Evolutionary conservation across 169 alveolate species (phyloP), one percentile per base, ranked within the genome.

Genomic region (Theileria equi): DNA sequence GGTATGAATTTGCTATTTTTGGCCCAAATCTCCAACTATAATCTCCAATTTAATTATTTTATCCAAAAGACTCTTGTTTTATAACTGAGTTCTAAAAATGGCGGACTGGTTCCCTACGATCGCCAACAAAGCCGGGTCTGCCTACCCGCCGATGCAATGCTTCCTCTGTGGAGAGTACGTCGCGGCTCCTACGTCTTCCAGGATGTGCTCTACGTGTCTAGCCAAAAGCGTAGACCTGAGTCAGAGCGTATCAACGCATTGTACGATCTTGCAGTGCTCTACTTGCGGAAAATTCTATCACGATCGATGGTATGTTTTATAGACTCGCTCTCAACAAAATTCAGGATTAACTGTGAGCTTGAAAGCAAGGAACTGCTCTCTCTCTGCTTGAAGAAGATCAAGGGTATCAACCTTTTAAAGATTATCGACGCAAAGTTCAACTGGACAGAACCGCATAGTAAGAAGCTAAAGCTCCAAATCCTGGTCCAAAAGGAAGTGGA

Each of bases 291-390:
- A 17, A 63, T 74, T 74, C 52, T 74, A 38, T 21, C 84, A 74
- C 73, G 80, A 74, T 31, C 19, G 80, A 64, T 74, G 84, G 84
- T 72, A 72, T 8, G 4, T 55, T 55, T 36, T 4, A n/a, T 55
- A 8, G 5, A 16, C 26, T 38, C 13, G n/a, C 23, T 55, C 5
- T 55, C 35, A 38, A 38, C 45, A 38, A 13, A 13, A n/a, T n/a
- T 13, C 55, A 72, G 83, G 83, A 49, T 74, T 8, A 74, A 43
- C 43, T 63, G 79, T 32, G 80, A 95, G 71, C 88, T 93, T 47
- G 99, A 98, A 88, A 90, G 97, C 52, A 94, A 94, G 58, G 99
- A 98, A 84, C 89, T 98, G 55, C 83, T 98, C 68, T 93, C 98
- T 21, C 72, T 98, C 23, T 95, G 99, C 77, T 89, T 98, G 44